Conservation (phyloP, 2,329 filamentous ascomycete genomes). For the Westerdykella sp. region DNA sequence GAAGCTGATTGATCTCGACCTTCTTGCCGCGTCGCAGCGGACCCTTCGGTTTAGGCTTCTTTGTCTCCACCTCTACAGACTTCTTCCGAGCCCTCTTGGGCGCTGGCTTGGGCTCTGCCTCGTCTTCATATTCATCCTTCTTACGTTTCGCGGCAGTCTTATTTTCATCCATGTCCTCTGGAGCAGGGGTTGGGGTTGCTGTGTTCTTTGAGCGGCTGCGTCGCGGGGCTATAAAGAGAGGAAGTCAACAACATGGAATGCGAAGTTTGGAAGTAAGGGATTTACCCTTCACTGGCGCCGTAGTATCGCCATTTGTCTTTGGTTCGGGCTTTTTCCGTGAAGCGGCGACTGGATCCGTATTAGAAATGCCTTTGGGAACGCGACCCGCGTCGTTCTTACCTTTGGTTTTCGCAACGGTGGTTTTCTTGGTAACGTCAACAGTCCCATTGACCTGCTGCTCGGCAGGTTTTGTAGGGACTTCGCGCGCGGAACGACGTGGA, state of each 20-base stretch:
- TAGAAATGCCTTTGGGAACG: slow-evolving; percentile 5
- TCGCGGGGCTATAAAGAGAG: background rate
- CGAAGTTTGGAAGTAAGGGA: background rate
- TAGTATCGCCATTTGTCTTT: slow-evolving; percentile 2
- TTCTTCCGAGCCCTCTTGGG: slow-evolving; percentile 20
- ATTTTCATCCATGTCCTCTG: slow-evolving; percentile 7
- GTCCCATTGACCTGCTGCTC: too few species aligned
- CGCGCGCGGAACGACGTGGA: slow-evolving; percentile 23
- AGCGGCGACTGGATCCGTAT: slow-evolving; percentile 8
- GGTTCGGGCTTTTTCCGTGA: slow-evolving; percentile 3
- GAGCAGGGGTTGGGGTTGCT: background rate
- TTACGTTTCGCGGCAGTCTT: slow-evolving; percentile 23
- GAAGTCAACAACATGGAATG: background rate
- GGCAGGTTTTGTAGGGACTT: slow-evolving; percentile 21
- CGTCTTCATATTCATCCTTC: slow-evolving; percentile 20
- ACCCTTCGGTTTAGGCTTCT: slow-evolving; percentile 24
- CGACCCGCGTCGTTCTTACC: slow-evolving; percentile 12
- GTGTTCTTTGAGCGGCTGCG: slow-evolving; percentile 23
- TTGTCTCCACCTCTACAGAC: slow-evolving; percentile 5
- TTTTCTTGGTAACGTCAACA: too few species aligned
- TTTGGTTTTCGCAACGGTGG: slow-evolving; percentile 7
- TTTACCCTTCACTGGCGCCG: background rate
- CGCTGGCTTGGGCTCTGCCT: slow-evolving; percentile 10
- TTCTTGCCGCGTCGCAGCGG: slow-evolving; percentile 29
- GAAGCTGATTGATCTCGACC: slow-evolving; percentile 56